phyloP scores from a whole-genome alignment of 345 rosid genomes.

The Dipteronia dyeriana region DNA sequence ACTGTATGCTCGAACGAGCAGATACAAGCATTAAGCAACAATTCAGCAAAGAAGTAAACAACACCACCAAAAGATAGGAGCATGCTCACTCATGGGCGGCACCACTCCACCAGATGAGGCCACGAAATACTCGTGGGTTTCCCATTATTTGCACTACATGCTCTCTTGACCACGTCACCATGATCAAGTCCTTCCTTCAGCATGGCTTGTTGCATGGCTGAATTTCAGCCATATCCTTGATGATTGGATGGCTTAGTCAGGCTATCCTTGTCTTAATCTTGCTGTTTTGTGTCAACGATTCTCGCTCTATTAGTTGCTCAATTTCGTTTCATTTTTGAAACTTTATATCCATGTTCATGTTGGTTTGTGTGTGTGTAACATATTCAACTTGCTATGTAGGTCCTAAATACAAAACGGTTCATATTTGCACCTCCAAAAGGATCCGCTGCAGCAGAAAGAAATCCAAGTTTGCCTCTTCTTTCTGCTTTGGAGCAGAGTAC shows the following conservation, averaged over 20 bases:
- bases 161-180: no score
- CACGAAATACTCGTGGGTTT: no score
- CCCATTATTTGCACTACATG: no score
- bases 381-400: conserved; percentile 41
- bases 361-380: neutral
- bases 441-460: conserved; percentile 97
- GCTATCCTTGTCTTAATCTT: neutral
- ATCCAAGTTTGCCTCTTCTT: conserved; percentile 93
- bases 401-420: conserved; percentile 73
- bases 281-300: neutral
- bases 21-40: no score
- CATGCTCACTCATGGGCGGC: no score
- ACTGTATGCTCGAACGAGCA: no score
- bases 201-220: no score
- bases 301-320: neutral
- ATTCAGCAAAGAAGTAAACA: no score
- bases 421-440: conserved; percentile 89
- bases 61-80: no score
- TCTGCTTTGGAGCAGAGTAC: conserved; percentile 75
- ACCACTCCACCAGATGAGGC: no score
- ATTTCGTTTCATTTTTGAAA: neutral
- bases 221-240: neutral
- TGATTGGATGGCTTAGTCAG: neutral
- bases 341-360: neutral
- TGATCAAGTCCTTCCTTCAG: no score